Conservation (phyloP, 2,329 filamentous ascomycete genomes). For the Cladosporium austrohemisphaericum region DNA sequence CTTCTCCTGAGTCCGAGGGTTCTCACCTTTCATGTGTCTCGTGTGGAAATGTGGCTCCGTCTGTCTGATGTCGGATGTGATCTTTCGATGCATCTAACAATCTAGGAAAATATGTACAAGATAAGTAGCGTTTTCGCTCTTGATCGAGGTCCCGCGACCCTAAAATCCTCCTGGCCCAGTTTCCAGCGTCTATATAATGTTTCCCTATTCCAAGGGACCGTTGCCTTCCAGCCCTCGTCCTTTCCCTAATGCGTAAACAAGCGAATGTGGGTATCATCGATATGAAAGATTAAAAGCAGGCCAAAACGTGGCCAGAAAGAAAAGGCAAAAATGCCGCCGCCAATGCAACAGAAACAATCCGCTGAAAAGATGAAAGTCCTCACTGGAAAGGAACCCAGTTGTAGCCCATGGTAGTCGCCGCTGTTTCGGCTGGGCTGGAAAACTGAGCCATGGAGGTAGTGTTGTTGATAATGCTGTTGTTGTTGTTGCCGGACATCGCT, state of each 20-base stretch:
- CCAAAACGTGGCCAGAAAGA: background rate
- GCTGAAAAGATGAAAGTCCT: background rate
- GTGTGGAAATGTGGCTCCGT: too few species aligned
- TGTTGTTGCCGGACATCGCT: constrained; percentile 24
- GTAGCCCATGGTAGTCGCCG: constrained; percentile 21
- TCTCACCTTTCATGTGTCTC: too few species aligned
- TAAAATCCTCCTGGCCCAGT: too few species aligned
- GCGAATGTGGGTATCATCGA: constrained; percentile 23
- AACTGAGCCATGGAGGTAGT: constrained; percentile 19
- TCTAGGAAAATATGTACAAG: too few species aligned
- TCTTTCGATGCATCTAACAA: too few species aligned
- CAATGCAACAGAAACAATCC: background rate
- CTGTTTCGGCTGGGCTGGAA: constrained; percentile 30
- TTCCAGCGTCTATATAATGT: too few species aligned
- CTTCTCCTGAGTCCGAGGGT: too few species aligned
- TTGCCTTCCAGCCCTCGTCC: too few species aligned
- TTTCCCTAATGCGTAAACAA: constrained; percentile 16
- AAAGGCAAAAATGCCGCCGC: background rate
- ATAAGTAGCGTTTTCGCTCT: too few species aligned
- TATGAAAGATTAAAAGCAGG: background rate
- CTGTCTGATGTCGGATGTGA: too few species aligned
- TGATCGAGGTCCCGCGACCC: too few species aligned
- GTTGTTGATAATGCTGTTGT: constrained; percentile 15
- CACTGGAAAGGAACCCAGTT: constrained; percentile 24
- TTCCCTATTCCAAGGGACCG: too few species aligned